A percentile compares a stretch with the other conserved stretches of the same genome.
Evolutionary conservation across 805 yeast species (phyloP).

Genomic region (Saccharomyces eubayanus): DNA sequence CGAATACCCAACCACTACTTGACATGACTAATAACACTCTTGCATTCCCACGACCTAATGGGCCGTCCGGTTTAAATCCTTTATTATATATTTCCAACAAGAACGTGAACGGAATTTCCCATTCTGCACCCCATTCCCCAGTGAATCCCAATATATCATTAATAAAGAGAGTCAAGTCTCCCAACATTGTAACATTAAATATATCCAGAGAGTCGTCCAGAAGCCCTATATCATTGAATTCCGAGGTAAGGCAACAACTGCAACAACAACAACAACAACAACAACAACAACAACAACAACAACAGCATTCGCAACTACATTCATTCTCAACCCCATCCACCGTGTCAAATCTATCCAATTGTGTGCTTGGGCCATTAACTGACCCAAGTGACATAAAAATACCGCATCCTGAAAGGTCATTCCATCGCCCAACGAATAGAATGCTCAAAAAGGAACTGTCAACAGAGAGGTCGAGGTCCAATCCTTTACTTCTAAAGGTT

Average conservation of each 20-base stretch:
- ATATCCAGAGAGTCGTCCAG: slow-evolving; percentile 28
- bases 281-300: slow-evolving; percentile 6
- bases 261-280: slow-evolving; percentile 6
- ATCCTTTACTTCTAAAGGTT: neutral
- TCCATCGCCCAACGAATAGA: neutral
- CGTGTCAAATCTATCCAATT: neutral
- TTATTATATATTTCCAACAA: neutral
- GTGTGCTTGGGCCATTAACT: neutral
- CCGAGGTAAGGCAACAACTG: slow-evolving; percentile 9
- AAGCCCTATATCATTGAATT: slow-evolving; percentile 22
- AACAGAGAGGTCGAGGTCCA: neutral
- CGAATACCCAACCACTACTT: neutral
- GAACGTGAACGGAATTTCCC: neutral
- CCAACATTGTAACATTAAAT: slow-evolving; percentile 28
- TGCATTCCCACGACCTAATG: neutral
- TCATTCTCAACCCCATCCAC: neutral
- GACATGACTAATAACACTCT: neutral
- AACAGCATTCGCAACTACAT: neutral
- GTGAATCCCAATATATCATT: slow-evolving; percentile 21
- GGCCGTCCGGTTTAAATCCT: neutral
- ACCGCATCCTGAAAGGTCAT: neutral
- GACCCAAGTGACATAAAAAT: neutral
- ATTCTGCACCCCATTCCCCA: neutral
- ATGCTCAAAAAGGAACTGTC: neutral
- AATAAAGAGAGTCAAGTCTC: slow-evolving; percentile 25